These are phyloP conservation scores for Ceratobasidium theobromae DNA, from an alignment of 1,284 basidiomycete species.

Conservation along the genomic window DNA sequence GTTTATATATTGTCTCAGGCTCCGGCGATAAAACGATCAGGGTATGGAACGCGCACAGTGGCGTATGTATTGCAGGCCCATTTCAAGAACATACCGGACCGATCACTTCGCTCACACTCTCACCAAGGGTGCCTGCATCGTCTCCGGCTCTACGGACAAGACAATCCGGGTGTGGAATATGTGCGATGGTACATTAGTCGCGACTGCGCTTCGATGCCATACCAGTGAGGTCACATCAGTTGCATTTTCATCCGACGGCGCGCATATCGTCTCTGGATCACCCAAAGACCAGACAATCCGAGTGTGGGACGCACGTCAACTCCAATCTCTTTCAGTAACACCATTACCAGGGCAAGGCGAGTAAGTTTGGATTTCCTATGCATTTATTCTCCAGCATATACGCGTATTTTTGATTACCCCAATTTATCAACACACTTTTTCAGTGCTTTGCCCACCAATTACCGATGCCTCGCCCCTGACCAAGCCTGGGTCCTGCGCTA, in stretches of 20 bases:
- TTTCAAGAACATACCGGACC: conserved; percentile 1
- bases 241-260: background rate
- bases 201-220: background rate
- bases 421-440: too few relatives aligned
- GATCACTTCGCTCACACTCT: background rate
- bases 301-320: background rate
- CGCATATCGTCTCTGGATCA: background rate
- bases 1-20: background rate
- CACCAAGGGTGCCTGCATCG: background rate
- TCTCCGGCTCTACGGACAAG: too few relatives aligned
- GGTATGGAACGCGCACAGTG: too few relatives aligned
- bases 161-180: background rate
- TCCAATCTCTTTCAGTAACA: too few relatives aligned
- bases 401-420: too few relatives aligned
- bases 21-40: background rate
- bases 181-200: background rate
- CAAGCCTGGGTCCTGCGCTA: too few relatives aligned
- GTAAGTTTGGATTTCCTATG: too few relatives aligned
- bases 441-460: too few relatives aligned
- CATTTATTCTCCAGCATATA: too few relatives aligned
- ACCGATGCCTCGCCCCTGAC: too few relatives aligned
- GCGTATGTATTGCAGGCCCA: too few relatives aligned
- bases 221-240: background rate
- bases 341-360: too few relatives aligned
- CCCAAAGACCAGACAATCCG: background rate